phyloP scores from a whole-genome alignment of 2,329 filamentous ascomycete species.

The Arthroderma sp. region DNA sequence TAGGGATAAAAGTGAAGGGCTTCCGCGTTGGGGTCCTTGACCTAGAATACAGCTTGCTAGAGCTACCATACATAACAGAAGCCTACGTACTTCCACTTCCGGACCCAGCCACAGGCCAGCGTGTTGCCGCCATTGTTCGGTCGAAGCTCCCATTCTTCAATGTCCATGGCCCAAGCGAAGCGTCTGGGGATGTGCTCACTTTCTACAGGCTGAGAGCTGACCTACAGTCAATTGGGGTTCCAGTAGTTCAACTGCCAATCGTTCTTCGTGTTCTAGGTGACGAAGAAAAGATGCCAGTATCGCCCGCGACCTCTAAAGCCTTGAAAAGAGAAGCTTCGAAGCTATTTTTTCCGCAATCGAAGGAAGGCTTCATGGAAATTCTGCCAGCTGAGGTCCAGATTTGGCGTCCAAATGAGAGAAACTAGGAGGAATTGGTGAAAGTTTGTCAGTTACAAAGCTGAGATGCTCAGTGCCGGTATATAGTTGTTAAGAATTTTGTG shows the following conservation, averaged over 20 bases:
- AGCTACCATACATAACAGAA: constrained; percentile 11
- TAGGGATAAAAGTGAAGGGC: not conserved
- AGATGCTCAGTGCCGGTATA: no score
- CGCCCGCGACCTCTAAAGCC: constrained; percentile 1
- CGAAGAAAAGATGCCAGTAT: constrained; percentile 5
- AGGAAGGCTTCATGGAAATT: not conserved
- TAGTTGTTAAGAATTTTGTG: no score
- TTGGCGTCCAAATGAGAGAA: not conserved
- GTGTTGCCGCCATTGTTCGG: constrained; percentile 6
- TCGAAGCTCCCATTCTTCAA: not conserved
- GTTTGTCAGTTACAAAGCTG: no score
- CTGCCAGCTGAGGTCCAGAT: not conserved
- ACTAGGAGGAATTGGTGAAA: no score
- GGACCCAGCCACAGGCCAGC: constrained; percentile 4
- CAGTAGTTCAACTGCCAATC: constrained; percentile 5
- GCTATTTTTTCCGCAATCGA: constrained; percentile 4
- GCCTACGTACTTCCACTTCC: constrained; percentile 8
- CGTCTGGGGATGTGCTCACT: no score
- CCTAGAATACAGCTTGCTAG: constrained; percentile 8
- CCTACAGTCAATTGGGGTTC: constrained; percentile 2
- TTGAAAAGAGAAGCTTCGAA: constrained; percentile 4
- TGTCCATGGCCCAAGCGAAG: no score
- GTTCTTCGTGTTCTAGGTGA: constrained; percentile 7
- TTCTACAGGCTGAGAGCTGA: constrained; percentile 5
- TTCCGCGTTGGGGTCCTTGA: constrained; percentile 2